These are phyloP conservation scores for Letharia columbiana DNA, from an alignment of 495 filamentous ascomycete genomes.

Conservation along the genomic window DNA sequence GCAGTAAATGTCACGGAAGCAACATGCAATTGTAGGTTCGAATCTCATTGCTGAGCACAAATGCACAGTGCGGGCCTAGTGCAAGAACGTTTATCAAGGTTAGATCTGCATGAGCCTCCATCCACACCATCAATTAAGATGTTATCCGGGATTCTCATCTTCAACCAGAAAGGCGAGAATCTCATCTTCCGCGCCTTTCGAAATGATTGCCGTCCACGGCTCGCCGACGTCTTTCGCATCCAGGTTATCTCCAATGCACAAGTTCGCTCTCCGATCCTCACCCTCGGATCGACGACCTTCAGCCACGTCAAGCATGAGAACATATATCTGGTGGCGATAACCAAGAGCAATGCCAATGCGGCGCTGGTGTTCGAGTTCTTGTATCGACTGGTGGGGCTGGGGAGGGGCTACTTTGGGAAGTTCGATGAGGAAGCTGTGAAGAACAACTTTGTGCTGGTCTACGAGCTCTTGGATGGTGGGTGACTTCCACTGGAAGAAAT, in stretches of 20 bases:
- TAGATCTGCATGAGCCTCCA: not conserved
- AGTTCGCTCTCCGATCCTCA: conserved; percentile 95
- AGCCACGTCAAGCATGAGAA: conserved; percentile 99
- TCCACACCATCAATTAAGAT: conserved; percentile 37
- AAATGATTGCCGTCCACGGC: conserved; percentile 90
- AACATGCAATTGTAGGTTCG: not conserved
- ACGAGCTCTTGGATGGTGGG: conserved; percentile 91
- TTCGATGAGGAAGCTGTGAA: conserved; percentile 99
- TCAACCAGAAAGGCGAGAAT: conserved; percentile 99
- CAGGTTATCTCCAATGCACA: conserved; percentile 98
- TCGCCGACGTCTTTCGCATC: conserved; percentile 98
- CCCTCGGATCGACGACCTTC: conserved; percentile 94
- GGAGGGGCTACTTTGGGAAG: conserved; percentile 95
- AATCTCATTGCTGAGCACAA: not conserved
- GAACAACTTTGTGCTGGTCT: conserved; percentile 98
- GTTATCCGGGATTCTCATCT: conserved; percentile 93
- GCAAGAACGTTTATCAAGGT: not conserved
- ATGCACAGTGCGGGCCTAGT: not conserved
- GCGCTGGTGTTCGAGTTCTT: conserved; percentile 98
- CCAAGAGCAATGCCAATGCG: conserved; percentile 99
- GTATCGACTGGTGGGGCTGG: conserved; percentile 81
- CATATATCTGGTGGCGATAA: conserved; percentile 95
- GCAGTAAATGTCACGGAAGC: not conserved
- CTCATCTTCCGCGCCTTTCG: conserved; percentile 98
- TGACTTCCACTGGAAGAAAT: conserved; percentile 8